Evolutionary conservation across 805 yeast species (phyloP).

Genomic region (Scheffersomyces ergatensis): DNA sequence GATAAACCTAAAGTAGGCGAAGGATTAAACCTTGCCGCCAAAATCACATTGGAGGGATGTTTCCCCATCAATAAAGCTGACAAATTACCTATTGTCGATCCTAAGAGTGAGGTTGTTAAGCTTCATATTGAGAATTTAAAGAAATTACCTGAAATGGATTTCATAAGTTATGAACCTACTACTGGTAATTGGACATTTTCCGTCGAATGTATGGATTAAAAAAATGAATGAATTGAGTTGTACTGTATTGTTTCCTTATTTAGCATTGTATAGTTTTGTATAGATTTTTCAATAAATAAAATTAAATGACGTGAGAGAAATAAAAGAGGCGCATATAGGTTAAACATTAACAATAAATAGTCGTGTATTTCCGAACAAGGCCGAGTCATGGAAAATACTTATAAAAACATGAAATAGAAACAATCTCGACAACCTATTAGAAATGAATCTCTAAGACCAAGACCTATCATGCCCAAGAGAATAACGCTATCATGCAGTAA

Average conservation of each 20-base stretch:
- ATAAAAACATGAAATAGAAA: too few species aligned
- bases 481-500: constrained; percentile 26
- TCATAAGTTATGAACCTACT: constrained; percentile 72
- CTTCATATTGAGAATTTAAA: constrained; percentile 70
- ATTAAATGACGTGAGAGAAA: too few species aligned
- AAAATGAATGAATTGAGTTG: too few species aligned
- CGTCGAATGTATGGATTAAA: constrained; percentile 33
- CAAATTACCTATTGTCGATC: constrained; percentile 71
- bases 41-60: constrained; percentile 72
- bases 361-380: too few species aligned
- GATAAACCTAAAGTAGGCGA: constrained; percentile 66
- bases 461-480: not conserved
- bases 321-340: too few species aligned
- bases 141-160: constrained; percentile 54
- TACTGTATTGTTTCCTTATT: too few species aligned
- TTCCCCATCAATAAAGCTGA: constrained; percentile 76
- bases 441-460: too few species aligned
- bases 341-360: too few species aligned
- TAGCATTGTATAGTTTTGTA: too few species aligned
- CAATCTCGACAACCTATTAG: too few species aligned
- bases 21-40: constrained; percentile 78
- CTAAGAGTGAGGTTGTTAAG: constrained; percentile 66
- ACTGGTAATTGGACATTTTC: constrained; percentile 71
- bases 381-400: too few species aligned
- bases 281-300: too few species aligned